Evolutionary conservation across 495 filamentous ascomycete species (phyloP), one percentile per base, ranked within the genome.

Genomic region (Podospora pseudoanserina): DNA sequence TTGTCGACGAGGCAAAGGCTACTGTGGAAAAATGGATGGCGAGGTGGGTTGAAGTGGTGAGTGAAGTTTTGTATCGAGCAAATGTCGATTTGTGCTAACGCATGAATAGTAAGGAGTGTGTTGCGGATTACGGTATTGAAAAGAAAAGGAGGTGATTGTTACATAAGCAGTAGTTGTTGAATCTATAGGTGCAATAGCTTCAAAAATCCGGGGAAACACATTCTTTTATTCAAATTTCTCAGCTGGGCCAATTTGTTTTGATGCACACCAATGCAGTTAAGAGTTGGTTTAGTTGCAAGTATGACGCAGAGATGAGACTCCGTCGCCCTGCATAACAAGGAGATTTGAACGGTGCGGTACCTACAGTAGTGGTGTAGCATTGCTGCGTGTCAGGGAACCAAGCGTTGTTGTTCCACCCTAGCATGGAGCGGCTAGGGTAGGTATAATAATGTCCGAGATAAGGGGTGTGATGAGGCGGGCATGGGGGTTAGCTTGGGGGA

Each of bases 1-100:
- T 91, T 44, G 87, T 91, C 2, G 88, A 91, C 75, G 89, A 91
- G 76, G 89, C 88, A 7, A 91, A 90, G 78, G 76, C 77, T 34
- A 76, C 88, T 39, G 86, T 87, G 1, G 78, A 86, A 62, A 84
- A 83, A 71, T 91, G 89, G 87, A 91, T 91, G 89, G 87, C 83
- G 4, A 78, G 89, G 54, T 90, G 88, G 88, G 77, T 82, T 54
- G 69, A 72, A 18, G 69, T 73, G 6, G 61, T 63, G 23, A 63
- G 61, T 63, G 30, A 7, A 5, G 27, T 56, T 18, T 4, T 58
- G 56, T 20, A 23, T 23, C 23, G 23, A 23, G 23, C 23, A 23
- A 23, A 23, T 23, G 23, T 23, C 1, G 23, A 23, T 23, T 23
- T 23, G 39, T 13, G 7, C 39, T 49, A 16, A 49, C 39, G 9